Evolutionary conservation across 768 basidiomycete genomes (phyloP).

Genomic region (Calvatia gigantea): DNA sequence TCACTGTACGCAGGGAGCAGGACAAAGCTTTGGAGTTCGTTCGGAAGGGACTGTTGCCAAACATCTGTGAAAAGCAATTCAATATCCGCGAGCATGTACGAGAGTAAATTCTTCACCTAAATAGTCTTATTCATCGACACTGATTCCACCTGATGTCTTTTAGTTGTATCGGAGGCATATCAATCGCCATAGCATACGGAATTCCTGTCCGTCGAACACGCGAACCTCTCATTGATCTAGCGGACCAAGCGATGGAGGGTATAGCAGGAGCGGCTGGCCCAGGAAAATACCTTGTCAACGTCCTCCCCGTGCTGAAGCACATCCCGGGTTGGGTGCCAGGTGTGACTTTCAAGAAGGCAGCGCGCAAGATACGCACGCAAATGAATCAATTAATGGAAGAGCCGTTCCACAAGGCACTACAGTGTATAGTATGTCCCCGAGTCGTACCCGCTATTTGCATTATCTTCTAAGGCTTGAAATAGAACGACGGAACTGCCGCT

Average conservation of each 20-base stretch:
- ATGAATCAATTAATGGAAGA: conserved; percentile 18
- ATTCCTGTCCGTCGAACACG: neutral
- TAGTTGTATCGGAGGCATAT: neutral
- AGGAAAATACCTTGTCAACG: conserved; percentile 29
- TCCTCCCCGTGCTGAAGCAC: conserved; percentile 25
- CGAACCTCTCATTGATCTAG: neutral
- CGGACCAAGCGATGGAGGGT: neutral
- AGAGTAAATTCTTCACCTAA: neutral
- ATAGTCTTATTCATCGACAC: too few relatives aligned
- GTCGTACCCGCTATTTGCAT: neutral
- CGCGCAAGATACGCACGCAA: conserved; percentile 21
- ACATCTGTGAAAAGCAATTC: neutral
- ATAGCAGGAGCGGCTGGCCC: conserved; percentile 14
- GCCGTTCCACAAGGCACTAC: conserved; percentile 17
- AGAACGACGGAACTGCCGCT: neutral
- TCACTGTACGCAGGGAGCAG: neutral
- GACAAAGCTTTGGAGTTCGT: neutral
- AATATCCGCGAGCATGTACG: neutral
- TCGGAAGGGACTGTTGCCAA: neutral
- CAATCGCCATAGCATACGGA: conserved; percentile 1
- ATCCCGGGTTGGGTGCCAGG: conserved; percentile 35
- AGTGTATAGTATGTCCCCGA: neutral
- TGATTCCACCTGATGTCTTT: neutral
- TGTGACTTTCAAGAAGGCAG: conserved; percentile 29
- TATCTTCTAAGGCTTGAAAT: too few relatives aligned